phyloP scores from a whole-genome alignment of 192 early-diverging fungal species.

The Coemansia sp. region DNA sequence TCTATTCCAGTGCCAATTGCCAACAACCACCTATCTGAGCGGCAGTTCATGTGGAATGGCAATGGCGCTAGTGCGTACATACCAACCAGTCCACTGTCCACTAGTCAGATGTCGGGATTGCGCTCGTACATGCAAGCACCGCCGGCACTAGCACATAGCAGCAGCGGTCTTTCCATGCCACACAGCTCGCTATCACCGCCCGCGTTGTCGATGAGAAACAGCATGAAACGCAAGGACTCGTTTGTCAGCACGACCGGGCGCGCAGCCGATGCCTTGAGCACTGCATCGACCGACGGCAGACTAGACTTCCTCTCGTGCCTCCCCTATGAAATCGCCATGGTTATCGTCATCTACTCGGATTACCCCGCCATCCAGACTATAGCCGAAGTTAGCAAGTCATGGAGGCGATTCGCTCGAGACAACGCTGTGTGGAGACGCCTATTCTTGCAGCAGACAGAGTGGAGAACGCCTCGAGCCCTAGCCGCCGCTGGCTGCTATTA shows the following conservation, averaged over 20 bases:
- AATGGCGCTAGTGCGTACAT: conserved; percentile 25
- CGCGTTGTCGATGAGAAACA: conserved; percentile 1
- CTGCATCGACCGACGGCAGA: conserved; percentile 7
- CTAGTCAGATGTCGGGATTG: conserved; percentile 20
- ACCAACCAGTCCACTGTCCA: conserved; percentile 36
- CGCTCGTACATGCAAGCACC: conserved; percentile 27
- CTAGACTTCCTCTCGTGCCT: conserved; percentile 65
- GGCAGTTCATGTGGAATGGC: conserved; percentile 20
- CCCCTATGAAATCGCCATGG: conserved; percentile 71
- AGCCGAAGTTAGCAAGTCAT: conserved; percentile 63
- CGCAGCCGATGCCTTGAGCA: not conserved
- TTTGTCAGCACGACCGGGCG: conserved; percentile 30
- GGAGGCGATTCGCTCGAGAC: conserved; percentile 65
- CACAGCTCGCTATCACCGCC: conserved; percentile 6
- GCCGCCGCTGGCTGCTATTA: conserved; percentile 16
- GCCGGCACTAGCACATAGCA: conserved; percentile 6
- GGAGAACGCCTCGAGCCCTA: conserved; percentile 48
- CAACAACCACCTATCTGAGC: conserved; percentile 8
- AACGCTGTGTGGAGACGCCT: conserved; percentile 74
- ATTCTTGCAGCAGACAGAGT: conserved; percentile 57
- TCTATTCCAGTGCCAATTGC: not conserved
- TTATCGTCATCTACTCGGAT: conserved; percentile 65
- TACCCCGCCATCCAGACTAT: conserved; percentile 62
- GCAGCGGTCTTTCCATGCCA: conserved; percentile 5
- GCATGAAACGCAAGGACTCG: conserved; percentile 49